Evolutionary conservation across 1,284 basidiomycete species (phyloP).

Genomic region (Takashimella tepidaria): DNA sequence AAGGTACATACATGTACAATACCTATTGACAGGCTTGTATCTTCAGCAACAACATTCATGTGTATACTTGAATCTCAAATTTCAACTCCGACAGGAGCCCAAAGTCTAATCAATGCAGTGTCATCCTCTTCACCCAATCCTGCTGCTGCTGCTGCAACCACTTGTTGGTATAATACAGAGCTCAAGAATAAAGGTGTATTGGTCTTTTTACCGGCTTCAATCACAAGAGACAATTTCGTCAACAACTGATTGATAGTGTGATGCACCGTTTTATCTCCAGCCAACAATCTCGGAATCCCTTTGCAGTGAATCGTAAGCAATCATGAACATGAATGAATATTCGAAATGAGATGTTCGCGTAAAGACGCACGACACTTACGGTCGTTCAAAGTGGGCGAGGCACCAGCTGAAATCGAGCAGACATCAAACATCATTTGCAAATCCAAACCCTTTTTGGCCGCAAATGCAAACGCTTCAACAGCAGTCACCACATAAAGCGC

Average conservation of each 20-base stretch:
- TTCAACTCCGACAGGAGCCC: slow-evolving; percentile 27
- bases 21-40: too few species aligned
- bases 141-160: slow-evolving; percentile 17
- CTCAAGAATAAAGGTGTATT: slow-evolving; percentile 36
- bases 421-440: slow-evolving; percentile 35
- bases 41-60: too few species aligned
- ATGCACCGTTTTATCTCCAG: neutral
- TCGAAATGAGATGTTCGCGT: too few species aligned
- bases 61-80: too few species aligned
- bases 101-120: slow-evolving; percentile 25
- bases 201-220: slow-evolving; percentile 28
- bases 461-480: slow-evolving; percentile 45
- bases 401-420: slow-evolving; percentile 36
- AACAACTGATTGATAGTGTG: slow-evolving; percentile 10
- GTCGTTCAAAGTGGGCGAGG: slow-evolving; percentile 38
- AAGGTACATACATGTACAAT: neutral
- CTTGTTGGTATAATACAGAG: slow-evolving; percentile 32
- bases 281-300: neutral
- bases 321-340: too few species aligned
- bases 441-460: slow-evolving; percentile 41
- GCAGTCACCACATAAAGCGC: slow-evolving; percentile 42
- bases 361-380: too few species aligned
- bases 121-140: slow-evolving; percentile 35
- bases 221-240: slow-evolving; percentile 12
- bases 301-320: too few species aligned